Evolutionary conservation across 169 alveolate species (phyloP).

Genomic region (Fabrea salina): DNA sequence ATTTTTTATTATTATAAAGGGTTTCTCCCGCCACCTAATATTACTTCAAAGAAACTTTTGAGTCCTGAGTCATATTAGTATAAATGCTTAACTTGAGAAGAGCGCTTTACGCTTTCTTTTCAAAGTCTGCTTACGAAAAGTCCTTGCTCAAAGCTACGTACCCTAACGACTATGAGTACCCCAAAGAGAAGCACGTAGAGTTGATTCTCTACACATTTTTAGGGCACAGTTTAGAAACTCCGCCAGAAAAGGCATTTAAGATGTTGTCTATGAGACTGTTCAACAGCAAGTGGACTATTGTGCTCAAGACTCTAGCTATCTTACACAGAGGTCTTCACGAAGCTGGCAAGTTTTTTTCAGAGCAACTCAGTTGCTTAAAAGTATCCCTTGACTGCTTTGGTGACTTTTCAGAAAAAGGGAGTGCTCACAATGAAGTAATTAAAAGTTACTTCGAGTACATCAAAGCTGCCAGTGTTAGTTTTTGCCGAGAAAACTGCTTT

Average conservation of each 20-base stretch:
- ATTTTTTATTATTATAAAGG: slow-evolving; percentile 1
- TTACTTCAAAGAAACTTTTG: too few relatives aligned
- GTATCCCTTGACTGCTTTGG: neutral
- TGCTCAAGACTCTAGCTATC: neutral
- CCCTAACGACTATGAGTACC: neutral
- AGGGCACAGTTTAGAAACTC: neutral
- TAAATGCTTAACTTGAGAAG: slow-evolving; percentile 1
- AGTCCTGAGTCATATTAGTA: too few relatives aligned
- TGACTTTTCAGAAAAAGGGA: neutral
- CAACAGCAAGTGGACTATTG: neutral
- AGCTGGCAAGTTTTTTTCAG: slow-evolving; percentile 11
- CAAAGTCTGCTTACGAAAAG: neutral
- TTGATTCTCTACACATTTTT: neutral
- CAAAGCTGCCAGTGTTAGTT: neutral
- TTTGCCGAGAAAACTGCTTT: neutral
- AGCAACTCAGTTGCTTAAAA: neutral
- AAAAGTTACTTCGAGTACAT: neutral
- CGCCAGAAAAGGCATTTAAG: slow-evolving; percentile 1
- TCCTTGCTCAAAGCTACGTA: slow-evolving; percentile 24
- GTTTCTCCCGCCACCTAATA: too few relatives aligned
- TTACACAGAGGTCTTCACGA: slow-evolving; percentile 6
- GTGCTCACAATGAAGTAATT: slow-evolving; percentile 8
- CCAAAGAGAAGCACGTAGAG: slow-evolving; percentile 31
- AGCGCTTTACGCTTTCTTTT: neutral
- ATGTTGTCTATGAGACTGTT: neutral